Conservation (phyloP, 139 green algal species). For the Spirogloea muscicola region DNA sequence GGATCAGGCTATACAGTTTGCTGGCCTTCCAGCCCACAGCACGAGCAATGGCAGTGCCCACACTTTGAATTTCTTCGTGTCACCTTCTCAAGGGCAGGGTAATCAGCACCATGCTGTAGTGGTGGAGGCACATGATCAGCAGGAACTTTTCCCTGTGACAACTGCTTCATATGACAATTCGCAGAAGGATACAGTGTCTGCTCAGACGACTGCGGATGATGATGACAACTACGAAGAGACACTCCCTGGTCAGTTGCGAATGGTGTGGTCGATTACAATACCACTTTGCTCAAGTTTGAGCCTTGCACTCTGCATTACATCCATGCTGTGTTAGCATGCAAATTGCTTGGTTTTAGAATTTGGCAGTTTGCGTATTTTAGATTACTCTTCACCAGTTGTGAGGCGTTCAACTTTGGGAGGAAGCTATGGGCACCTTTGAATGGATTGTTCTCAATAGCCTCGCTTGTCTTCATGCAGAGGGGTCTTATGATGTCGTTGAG, state of each 20-base stretch:
- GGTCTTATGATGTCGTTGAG: slow-evolving; percentile 32
- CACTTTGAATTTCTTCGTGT: not conserved
- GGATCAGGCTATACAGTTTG: not conserved
- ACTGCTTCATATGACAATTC: not conserved
- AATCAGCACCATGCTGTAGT: slow-evolving; percentile 8
- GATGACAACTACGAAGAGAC: slow-evolving; percentile 19
- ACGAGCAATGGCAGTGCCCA: not conserved
- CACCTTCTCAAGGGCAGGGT: slow-evolving; percentile 4
- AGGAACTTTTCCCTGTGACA: not conserved
- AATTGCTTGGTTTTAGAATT: not conserved
- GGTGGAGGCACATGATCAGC: not conserved
- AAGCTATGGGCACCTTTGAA: not conserved
- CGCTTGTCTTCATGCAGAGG: slow-evolving; percentile 13
- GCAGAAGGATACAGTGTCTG: not conserved
- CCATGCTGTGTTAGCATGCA: not conserved
- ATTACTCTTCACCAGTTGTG: not conserved
- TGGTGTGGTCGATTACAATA: too few relatives aligned
- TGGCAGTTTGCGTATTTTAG: not conserved
- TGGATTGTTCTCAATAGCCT: not conserved
- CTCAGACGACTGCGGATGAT: not conserved
- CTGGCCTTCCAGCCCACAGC: not conserved
- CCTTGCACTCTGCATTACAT: not conserved
- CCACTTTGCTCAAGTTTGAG: too few relatives aligned
- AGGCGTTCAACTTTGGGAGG: not conserved
- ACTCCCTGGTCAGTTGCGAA: slow-evolving; percentile 29